Evolutionary conservation across 2,329 filamentous ascomycete genomes (phyloP), one percentile per base, ranked within the genome.

Genomic region (Beauveria scarabaeidicola): DNA sequence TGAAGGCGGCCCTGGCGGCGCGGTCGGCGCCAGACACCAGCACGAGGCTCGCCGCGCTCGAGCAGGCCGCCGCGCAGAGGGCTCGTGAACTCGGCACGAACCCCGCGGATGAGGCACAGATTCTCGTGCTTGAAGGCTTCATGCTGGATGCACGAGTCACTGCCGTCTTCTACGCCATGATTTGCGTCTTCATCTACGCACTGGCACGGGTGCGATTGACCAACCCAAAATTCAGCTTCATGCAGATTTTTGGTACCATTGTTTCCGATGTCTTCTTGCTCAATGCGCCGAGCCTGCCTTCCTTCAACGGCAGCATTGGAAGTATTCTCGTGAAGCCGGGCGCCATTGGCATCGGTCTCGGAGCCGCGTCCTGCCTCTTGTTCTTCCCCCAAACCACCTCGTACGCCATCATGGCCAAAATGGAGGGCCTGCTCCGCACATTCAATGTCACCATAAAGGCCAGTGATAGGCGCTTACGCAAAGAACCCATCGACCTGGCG

Each of bases 311-410:
- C 3, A 74, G 64, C 0, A 55, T 81, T 2, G 71, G 73, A 0
- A 63, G 68, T 3, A 43, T 71, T 0, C 61, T 81, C 17, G 69
- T 80, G 3, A 75, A 76, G 40, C 79, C 79, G 0, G 75, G 74
- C 1, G 75, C 74, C 0, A 72, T 77, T 17, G 78, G 76, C 0
- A 69, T 77, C 4, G 79, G 74, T 0, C 64, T 81, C 0, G 79
- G 78, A 0, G 56, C 75, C 3, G 73, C 68, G 2, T 77, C 74
- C 46, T 75, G 72, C 8, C 54, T 81, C 1, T 59, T 81, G 2
- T 69, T 81, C 48, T 81, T 81, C 57, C 79, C 79, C 0, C 73
- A 74, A 41, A 81, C 79, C 0, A 78, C 78, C 0, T 79, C 78
- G 0, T 73, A 74, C 23, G 68, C 72, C 2, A 72, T 78, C 1